phyloP scores from a whole-genome alignment of 495 filamentous ascomycete genomes.

The Aspergillus carlsbadensis region DNA sequence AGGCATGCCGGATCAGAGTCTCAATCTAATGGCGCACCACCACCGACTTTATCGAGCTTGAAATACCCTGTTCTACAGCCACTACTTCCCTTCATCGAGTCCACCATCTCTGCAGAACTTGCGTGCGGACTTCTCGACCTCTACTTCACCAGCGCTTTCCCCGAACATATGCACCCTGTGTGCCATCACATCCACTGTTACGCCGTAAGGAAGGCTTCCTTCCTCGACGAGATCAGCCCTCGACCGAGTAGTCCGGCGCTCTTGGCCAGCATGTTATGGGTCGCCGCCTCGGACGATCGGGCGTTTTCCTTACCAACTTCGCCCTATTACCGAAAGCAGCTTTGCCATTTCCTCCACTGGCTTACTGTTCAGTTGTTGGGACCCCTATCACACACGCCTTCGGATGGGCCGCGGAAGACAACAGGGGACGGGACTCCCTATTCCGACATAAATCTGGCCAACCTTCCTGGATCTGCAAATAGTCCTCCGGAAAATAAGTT shows the following conservation, averaged over 20 bases:
- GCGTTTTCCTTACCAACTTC: conserved; percentile 81
- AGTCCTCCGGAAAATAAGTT: conserved; percentile 62
- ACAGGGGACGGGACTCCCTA: neutral
- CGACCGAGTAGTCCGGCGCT: conserved; percentile 82
- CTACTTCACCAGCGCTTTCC: conserved; percentile 83
- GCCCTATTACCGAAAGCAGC: conserved; percentile 77
- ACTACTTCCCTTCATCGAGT: conserved; percentile 71
- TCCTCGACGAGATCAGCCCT: conserved; percentile 73
- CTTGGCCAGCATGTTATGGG: conserved; percentile 92
- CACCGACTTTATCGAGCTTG: conserved; percentile 28
- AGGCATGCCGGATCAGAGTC: neutral
- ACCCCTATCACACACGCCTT: conserved; percentile 72
- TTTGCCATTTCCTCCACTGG: conserved; percentile 86
- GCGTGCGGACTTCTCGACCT: conserved; percentile 83
- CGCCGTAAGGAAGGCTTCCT: conserved; percentile 84
- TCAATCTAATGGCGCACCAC: conserved; percentile 6
- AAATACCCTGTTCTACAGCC: conserved; percentile 86
- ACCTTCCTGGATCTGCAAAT: too few species aligned
- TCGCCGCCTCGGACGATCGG: conserved; percentile 87
- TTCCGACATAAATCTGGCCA: too few species aligned
- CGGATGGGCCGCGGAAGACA: conserved; percentile 38
- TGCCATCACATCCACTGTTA: conserved; percentile 93
- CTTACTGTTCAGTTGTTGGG: conserved; percentile 81
- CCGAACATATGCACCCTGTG: conserved; percentile 79
- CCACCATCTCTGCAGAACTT: conserved; percentile 69